Base-by-base conservation (phyloP, 1,139 yeast species). In the Nakaseomyces bracarensis region DNA sequence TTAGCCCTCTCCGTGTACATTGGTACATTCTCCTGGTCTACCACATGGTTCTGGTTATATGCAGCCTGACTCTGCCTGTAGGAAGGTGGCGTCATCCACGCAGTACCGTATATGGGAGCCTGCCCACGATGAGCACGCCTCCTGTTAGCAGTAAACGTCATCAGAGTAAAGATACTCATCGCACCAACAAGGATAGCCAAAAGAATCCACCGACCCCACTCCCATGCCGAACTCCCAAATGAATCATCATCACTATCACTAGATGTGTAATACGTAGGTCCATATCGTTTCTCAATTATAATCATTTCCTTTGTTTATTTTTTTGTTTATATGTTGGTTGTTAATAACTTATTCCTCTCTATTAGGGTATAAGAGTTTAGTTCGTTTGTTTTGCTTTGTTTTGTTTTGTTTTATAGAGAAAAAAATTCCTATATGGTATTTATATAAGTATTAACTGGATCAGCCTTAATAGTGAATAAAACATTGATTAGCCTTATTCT, bases 1-100 rank as follows among this genome's bases (percentile, higher is more conserved):
- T 75, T 75, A 1, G 82, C 77, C 29, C 70, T 68, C 11, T 71
- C 82, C 0, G 85, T 72, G 49, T 82, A 82, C 6, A 78, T 68
- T 0, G 91, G 91, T 0, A 81, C 83, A 38, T 65, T 64, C 43
- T 68, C 7, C 64, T 70, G 33, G 42, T 50, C 58, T 3, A 57
- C 7, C 64, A 70, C 49, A 7, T 19, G 28, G 3, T 25, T 37
- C 40, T 58, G 70, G 36, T 69, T 69, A 52, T 79, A 75, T 45
- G 75, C 81, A 42, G 67, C 68, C 52, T 82, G 85, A 3, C 89
- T 74, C 54, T 81, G 89, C 45, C 69, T 63, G 58, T 85, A 85
- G 13, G 81, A 71, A 0, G 95, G 95, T 2, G 95, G 95, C 0
- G 93, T 80, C 72, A 87, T 74, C 93, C 95, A 87, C 9, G 84